Conservation (phyloP, 371 early-diverging fungal species). For the Fennellomyces sp. region DNA sequence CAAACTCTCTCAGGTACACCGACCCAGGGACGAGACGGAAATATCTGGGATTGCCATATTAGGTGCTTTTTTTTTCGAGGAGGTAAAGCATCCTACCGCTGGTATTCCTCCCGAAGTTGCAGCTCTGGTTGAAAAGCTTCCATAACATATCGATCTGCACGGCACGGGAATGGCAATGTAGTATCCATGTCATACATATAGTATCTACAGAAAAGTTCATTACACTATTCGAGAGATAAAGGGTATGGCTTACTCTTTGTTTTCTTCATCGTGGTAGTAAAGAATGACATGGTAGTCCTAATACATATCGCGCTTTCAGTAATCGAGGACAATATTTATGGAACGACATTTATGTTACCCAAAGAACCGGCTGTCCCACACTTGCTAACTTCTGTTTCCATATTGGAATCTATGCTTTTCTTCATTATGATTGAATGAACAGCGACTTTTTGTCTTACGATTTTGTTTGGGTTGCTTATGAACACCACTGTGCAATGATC, state of each 20-base stretch:
- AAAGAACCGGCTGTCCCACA: constrained; percentile 23
- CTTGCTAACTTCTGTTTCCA: constrained; percentile 12
- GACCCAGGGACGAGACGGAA: constrained; percentile 41
- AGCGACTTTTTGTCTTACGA: constrained; percentile 12
- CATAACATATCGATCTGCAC: constrained; percentile 21
- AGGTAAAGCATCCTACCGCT: constrained; percentile 28
- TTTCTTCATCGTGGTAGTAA: constrained; percentile 2
- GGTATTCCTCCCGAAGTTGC: constrained; percentile 17
- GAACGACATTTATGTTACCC: constrained; percentile 25
- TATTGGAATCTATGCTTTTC: constrained; percentile 9
- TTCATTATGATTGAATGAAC: neutral
- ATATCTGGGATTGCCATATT: constrained; percentile 18
- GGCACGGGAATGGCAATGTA: constrained; percentile 34
- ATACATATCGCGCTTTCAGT: too few species aligned
- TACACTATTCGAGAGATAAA: too few species aligned
- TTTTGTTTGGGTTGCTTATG: constrained; percentile 34
- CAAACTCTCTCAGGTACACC: constrained; percentile 30
- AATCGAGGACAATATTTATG: too few species aligned
- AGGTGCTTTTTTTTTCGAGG: too few species aligned
- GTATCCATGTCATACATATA: constrained; percentile 45
- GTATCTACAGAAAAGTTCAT: neutral
- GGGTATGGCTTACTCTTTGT: neutral
- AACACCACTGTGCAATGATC: constrained; percentile 32
- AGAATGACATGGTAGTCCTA: constrained; percentile 53
- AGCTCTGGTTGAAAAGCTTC: constrained; percentile 34